Base-by-base conservation (phyloP, 805 yeast genomes). In the Blastobotrys peoriensis region DNA sequence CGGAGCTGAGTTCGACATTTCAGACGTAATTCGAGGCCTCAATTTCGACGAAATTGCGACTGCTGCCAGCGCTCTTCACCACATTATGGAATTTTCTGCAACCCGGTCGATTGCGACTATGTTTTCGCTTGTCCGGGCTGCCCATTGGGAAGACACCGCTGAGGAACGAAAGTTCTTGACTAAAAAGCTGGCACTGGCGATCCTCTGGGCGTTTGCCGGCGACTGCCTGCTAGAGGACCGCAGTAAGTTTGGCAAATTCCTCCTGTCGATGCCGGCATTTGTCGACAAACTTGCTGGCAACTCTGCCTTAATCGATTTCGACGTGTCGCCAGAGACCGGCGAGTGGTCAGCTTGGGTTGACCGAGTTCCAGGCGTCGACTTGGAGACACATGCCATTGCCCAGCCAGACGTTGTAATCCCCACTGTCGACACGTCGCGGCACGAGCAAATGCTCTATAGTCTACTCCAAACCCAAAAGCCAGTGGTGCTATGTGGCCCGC, bases 401-500 rank as follows among this genome's bases (percentile, higher is more conserved):
- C 67, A 73, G 36, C 79, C 95, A 1, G 81, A 78, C 51, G 59
- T 78, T 0, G 76, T 91, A 1, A 73, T 91, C 6, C 85, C 94
- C 0, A 91, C 98, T 0, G 56, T 76, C 1, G 97, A 88, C 52
- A 88, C 96, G 0, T 59, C 72, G 1, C 70, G 79, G 45, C 85
- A 85, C 46, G 91, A 86, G 48, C 59, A 66, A 1, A 55, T 85
- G 8, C 69, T 91, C 1, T 74, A 71, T 44, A 67, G 79, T 0
- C 60, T 84, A 2, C 55, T 89, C 30, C 67, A 69, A 27, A 75
- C 76, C 37, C 81, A 75, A 43, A 65, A 66, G 33, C 78, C 94
- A 0, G 60, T 86, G 15, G 68, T 91, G 21, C 68, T 91, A 18
- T 87, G 96, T 63, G 98, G 98, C 2, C 98, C 98, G 0, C 97